phyloP scores from a whole-genome alignment of 345 rosid species.

The Geranium rotundifolium region DNA sequence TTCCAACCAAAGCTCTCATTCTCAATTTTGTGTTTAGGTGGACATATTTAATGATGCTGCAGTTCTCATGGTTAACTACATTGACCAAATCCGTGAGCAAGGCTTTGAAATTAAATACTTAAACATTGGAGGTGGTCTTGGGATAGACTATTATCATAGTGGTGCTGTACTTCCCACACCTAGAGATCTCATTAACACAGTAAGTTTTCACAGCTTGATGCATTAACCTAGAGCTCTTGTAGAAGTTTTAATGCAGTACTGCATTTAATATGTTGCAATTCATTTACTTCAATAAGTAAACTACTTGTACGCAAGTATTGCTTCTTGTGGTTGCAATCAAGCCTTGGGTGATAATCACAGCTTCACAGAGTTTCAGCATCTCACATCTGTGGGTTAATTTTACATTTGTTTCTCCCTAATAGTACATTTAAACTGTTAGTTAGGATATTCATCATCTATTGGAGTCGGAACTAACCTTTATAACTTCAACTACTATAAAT shows the following conservation, averaged over 20 bases:
- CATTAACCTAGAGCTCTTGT: background rate
- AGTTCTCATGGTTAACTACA: constrained; percentile 75
- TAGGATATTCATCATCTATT: no score
- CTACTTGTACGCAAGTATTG: background rate
- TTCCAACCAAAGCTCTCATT: background rate
- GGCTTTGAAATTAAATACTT: constrained; percentile 81
- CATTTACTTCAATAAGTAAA: no score
- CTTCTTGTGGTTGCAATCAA: background rate
- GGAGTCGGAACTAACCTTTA: no score
- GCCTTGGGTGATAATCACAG: background rate
- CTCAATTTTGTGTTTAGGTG: constrained; percentile 38
- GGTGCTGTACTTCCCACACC: constrained; percentile 89
- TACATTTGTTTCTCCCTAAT: background rate
- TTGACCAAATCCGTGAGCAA: constrained; percentile 75
- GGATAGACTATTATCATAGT: constrained; percentile 82
- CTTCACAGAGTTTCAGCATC: background rate
- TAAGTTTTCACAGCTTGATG: constrained; percentile 13
- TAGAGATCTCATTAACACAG: constrained; percentile 87
- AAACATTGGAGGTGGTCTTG: constrained; percentile 96
- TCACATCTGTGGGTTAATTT: background rate
- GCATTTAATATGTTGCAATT: no score
- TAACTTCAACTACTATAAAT: no score
- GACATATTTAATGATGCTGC: constrained; percentile 97
- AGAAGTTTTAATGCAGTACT: no score
- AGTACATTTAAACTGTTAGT: no score